These are phyloP conservation scores for Hemisphaericaspora lyxosophila DNA, from an alignment of 1,139 yeast species.

Conservation along the genomic window DNA sequence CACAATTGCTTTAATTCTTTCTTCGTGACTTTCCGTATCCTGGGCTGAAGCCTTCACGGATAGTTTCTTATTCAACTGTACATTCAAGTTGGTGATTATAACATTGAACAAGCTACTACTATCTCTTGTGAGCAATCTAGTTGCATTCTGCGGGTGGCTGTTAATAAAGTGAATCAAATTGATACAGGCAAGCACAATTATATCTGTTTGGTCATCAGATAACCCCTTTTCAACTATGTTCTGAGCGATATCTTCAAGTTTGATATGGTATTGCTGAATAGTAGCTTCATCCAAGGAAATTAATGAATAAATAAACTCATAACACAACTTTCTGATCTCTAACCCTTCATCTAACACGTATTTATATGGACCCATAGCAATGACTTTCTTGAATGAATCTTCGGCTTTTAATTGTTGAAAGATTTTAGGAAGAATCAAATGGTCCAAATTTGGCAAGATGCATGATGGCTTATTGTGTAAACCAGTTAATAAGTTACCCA, in stretches of 20 bases:
- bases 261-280: constrained; percentile 19
- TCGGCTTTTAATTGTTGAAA: constrained; percentile 58
- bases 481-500: constrained; percentile 60
- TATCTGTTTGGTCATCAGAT: constrained; percentile 39
- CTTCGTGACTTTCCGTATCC: constrained; percentile 24
- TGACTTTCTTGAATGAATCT: constrained; percentile 57
- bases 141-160: constrained; percentile 18
- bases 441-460: constrained; percentile 58
- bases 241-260: constrained; percentile 24
- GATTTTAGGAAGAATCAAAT: constrained; percentile 64
- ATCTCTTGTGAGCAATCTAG: constrained; percentile 15
- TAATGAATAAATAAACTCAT: constrained; percentile 67
- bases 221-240: constrained; percentile 36
- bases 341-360: constrained; percentile 80
- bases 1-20: constrained; percentile 16
- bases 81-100: constrained; percentile 24
- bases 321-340: constrained; percentile 70
- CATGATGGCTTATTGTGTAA: constrained; percentile 62
- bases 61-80: constrained; percentile 36
- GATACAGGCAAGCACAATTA: constrained; percentile 36
- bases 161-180: constrained; percentile 32
- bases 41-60: constrained; percentile 45
- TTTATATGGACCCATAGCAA: constrained; percentile 87
- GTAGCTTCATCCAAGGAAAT: constrained; percentile 26
- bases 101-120: constrained; percentile 20